Base-by-base conservation (phyloP, 1,139 yeast species). In the Candida gigantensis region DNA sequence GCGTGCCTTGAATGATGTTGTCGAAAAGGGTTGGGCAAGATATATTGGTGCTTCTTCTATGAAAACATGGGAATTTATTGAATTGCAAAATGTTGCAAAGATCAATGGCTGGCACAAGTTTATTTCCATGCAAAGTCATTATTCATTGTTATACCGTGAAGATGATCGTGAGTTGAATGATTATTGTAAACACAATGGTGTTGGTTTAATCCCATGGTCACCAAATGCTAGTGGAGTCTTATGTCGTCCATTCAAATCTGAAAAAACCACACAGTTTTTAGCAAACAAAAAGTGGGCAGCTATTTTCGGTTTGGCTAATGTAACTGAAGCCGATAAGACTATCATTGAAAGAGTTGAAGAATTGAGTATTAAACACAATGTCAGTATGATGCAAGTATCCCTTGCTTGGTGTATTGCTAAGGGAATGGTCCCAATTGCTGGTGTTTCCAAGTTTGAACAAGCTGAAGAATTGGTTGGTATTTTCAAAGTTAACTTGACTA, bases 131-230 rank as follows among this genome's bases (percentile, higher is more conserved):
- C 84, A 79, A 53, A 71, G 72, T 45, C 72, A 62, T 51, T 75
- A 76, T 55, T 77, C 74, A 50, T 58, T 77, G 42, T 38, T 78
- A 5, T 67, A 74, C 52, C 63, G 84, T 15, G 83, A 78, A 50
- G 84, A 79, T 37, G 84, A 79, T 49, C 58, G 75, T 19, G 84
- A 79, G 49, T 66, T 77, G 74, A 73, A 66, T 45, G 77, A 74
- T 17, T 78, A 60, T 57, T 74, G 80, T 50, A 57, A 74, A 7
- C 54, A 60, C 3, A 48, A 47, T 30, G 53, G 45, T 7, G 35
- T 60, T 21, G 64, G 64, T 7, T 68, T 74, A 26, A 65, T 72
- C 38, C 79, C 79, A 6, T 75, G 74, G 74, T 70, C 76, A 6
- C 79, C 80, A 14, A 57, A 64, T 43, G 74, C 74, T 9, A 53